Evolutionary conservation across 805 yeast species (phyloP).

Genomic region (Myxozyma nipponensis): DNA sequence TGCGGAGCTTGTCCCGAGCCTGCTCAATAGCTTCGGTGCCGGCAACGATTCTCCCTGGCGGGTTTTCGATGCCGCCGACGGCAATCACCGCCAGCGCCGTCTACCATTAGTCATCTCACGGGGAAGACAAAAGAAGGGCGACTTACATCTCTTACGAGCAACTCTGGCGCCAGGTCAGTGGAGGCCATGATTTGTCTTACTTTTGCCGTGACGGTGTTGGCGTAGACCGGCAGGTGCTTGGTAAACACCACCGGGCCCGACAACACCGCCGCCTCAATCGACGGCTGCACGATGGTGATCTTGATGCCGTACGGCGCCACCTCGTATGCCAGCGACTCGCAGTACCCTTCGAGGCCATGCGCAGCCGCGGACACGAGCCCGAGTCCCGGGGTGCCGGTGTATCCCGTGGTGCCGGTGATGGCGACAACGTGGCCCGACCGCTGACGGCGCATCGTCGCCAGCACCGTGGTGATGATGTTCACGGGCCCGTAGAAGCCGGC

Average conservation of each 20-base stretch:
- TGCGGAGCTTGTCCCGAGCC: conserved; percentile 32
- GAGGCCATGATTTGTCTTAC: conserved; percentile 22
- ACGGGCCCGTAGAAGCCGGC: conserved; percentile 29
- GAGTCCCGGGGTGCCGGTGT: conserved; percentile 33
- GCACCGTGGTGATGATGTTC: conserved; percentile 31
- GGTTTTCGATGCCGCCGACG: conserved; percentile 36
- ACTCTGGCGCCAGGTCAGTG: conserved; percentile 27
- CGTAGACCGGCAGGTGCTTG: conserved; percentile 15
- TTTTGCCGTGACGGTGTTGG: conserved; percentile 20
- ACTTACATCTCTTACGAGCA: conserved; percentile 28
- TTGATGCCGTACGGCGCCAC: conserved; percentile 32
- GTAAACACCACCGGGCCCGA: conserved; percentile 25
- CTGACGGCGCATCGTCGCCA: conserved; percentile 31
- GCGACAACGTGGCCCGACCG: conserved; percentile 34
- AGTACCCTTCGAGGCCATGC: conserved; percentile 37
- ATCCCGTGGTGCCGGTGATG: conserved; percentile 32
- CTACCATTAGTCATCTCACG: conserved; percentile 4
- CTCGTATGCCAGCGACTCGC: conserved; percentile 35
- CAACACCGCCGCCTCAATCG: conserved; percentile 30
- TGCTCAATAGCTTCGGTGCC: conserved; percentile 35
- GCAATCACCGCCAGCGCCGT: conserved; percentile 27
- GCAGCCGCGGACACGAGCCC: conserved; percentile 32
- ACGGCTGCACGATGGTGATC: conserved; percentile 34
- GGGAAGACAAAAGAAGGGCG: neutral
- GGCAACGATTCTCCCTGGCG: conserved; percentile 34